Conservation (phyloP, 1,139 yeast species). For the Candida tetrigidarum region DNA sequence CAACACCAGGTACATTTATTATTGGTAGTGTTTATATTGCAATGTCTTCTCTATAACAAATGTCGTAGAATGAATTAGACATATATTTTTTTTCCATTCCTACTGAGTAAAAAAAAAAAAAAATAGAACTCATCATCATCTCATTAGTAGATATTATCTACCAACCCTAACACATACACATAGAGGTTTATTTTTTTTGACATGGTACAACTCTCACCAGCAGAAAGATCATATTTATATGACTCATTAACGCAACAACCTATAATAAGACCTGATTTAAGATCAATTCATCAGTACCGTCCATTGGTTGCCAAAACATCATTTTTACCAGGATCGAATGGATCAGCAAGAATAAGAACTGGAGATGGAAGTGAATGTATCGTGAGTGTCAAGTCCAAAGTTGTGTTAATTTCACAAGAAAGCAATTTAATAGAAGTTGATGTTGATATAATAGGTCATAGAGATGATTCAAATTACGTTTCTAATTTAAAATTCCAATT, state of each 20-base stretch:
- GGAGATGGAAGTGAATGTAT: slow-evolving; percentile 93
- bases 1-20: no score
- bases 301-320: slow-evolving; percentile 85
- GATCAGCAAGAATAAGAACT: slow-evolving; percentile 84
- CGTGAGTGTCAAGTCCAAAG: slow-evolving; percentile 86
- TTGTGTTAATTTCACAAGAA: slow-evolving; percentile 55
- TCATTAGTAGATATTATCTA: neutral
- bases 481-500: slow-evolving; percentile 59
- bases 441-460: slow-evolving; percentile 71
- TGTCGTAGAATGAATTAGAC: no score
- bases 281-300: slow-evolving; percentile 73
- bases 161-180: neutral
- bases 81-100: no score
- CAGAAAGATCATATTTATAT: slow-evolving; percentile 81
- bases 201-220: slow-evolving; percentile 72
- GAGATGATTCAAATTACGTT: slow-evolving; percentile 71
- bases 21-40: no score
- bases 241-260: slow-evolving; percentile 69
- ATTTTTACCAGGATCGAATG: slow-evolving; percentile 85
- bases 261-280: slow-evolving; percentile 82
- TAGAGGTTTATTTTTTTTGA: neutral
- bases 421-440: slow-evolving; percentile 67
- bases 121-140: no score
- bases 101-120: no score
- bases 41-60: no score